Conservation (phyloP, 2,329 filamentous ascomycete genomes). For the Pyricularia grisea region DNA sequence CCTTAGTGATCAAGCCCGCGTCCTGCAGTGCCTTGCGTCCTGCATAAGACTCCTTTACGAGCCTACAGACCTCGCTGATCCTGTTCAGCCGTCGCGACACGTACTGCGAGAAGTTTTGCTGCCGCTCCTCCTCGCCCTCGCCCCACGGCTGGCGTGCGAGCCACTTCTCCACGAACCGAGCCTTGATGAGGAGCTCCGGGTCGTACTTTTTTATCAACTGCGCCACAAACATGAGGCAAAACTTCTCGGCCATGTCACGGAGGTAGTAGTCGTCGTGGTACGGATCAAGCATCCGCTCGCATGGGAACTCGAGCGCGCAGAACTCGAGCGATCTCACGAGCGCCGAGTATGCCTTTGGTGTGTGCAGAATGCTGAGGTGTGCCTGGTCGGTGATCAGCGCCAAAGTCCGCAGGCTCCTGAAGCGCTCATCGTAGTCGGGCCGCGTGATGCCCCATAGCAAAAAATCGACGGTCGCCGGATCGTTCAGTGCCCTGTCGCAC, state of each 20-base stretch:
- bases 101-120: constrained; percentile 44
- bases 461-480: constrained; percentile 36
- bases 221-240: constrained; percentile 47
- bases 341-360: constrained; percentile 40
- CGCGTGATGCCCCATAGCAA: constrained; percentile 50
- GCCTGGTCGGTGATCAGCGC: constrained; percentile 43
- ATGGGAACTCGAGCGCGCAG: constrained; percentile 38
- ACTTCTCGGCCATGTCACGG: constrained; percentile 51
- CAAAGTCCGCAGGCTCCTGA: constrained; percentile 46
- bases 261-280: constrained; percentile 55
- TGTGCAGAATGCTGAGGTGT: constrained; percentile 39
- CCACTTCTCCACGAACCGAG: constrained; percentile 63
- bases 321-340: constrained; percentile 52
- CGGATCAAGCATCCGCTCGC: constrained; percentile 41
- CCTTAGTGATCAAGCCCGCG: constrained; percentile 34
- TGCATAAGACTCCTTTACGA: constrained; percentile 35
- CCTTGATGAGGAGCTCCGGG: constrained; percentile 46
- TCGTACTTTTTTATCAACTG: constrained; percentile 53
- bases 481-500: constrained; percentile 49
- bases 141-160: constrained; percentile 66
- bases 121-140: constrained; percentile 37
- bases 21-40: constrained; percentile 43
- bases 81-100: constrained; percentile 39
- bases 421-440: constrained; percentile 48
- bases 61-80: constrained; percentile 42